Evolutionary conservation across 371 early-diverging fungal species (phyloP).

Genomic region (Massospora cicadina): DNA sequence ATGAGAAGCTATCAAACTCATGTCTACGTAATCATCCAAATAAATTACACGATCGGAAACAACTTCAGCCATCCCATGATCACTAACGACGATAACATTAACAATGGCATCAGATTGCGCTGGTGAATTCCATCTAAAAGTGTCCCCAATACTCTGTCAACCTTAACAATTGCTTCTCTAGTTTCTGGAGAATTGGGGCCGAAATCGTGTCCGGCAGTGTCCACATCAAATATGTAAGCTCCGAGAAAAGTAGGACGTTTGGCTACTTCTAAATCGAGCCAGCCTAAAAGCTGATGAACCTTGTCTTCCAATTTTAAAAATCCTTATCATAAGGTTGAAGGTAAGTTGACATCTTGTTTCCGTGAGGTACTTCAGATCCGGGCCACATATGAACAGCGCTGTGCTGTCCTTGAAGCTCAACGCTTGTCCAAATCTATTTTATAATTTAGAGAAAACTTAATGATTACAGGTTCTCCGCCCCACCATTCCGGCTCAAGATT

Average conservation of each 20-base stretch:
- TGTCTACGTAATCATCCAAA: conserved; percentile 51
- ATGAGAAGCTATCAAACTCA: conserved; percentile 18
- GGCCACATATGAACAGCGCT: conserved; percentile 81
- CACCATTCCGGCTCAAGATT: conserved; percentile 42
- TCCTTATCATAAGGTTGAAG: conserved; percentile 29
- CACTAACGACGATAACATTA: conserved; percentile 73
- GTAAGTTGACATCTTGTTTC: conserved; percentile 35
- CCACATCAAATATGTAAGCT: conserved; percentile 67
- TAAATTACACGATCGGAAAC: conserved; percentile 36
- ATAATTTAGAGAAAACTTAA: neutral
- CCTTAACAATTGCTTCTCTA: conserved; percentile 26
- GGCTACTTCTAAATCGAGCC: conserved; percentile 54
- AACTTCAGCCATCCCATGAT: conserved; percentile 77
- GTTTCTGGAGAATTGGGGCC: conserved; percentile 51
- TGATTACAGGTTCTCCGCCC: conserved; percentile 69
- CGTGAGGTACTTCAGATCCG: conserved; percentile 36
- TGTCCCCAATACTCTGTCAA: conserved; percentile 44
- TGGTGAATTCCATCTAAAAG: conserved; percentile 31
- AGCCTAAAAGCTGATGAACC: conserved; percentile 37
- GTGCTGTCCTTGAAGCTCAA: conserved; percentile 37
- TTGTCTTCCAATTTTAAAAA: conserved; percentile 31
- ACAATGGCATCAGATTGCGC: conserved; percentile 38
- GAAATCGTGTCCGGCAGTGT: conserved; percentile 54
- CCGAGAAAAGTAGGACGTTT: conserved; percentile 57
- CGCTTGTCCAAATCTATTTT: conserved; percentile 70